A percentile compares a stretch with the other conserved stretches of the same genome.
phyloP scores from a whole-genome alignment of 148 eudicot genomes.

The Simmondsia chinensis region DNA sequence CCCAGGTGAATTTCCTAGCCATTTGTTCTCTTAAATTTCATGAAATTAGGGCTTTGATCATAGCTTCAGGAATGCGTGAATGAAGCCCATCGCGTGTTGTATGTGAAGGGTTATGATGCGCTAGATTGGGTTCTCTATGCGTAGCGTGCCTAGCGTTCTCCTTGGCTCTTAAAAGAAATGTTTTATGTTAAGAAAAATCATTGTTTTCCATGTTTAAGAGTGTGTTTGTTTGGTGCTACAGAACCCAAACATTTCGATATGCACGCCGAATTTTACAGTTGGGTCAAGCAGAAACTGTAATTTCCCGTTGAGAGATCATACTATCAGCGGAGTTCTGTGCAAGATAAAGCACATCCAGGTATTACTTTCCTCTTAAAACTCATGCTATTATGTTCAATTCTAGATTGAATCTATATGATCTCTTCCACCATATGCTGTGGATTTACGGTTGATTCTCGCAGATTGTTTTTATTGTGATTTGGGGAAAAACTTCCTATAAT shows the following conservation, averaged over 20 bases:
- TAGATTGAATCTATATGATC: not conserved
- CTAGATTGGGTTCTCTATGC: no score
- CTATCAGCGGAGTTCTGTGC: slow-evolving; percentile 45
- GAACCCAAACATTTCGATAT: slow-evolving; percentile 44
- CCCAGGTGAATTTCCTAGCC: slow-evolving; percentile 51
- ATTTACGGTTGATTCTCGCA: not conserved
- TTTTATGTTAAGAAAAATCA: no score
- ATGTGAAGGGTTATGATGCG: no score
- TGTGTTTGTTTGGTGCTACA: slow-evolving; percentile 26
- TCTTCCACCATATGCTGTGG: not conserved
- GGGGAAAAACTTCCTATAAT: slow-evolving; percentile 17
- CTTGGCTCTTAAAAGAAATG: no score
- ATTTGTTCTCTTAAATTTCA: not conserved
- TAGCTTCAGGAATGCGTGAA: no score
- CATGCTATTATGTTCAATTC: not conserved
- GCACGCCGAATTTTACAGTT: slow-evolving; percentile 35
- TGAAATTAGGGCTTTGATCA: no score
- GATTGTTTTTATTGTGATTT: not conserved
- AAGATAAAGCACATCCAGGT: slow-evolving; percentile 62
- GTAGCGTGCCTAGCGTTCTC: no score
- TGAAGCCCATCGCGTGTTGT: no score
- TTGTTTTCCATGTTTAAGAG: not conserved
- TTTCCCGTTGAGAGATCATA: slow-evolving; percentile 45
- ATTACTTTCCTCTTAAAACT: slow-evolving; percentile 1
- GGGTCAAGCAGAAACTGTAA: slow-evolving; percentile 54